These are phyloP conservation scores for Lactarius sp. DNA, from an alignment of 768 basidiomycete species.

Conservation along the genomic window DNA sequence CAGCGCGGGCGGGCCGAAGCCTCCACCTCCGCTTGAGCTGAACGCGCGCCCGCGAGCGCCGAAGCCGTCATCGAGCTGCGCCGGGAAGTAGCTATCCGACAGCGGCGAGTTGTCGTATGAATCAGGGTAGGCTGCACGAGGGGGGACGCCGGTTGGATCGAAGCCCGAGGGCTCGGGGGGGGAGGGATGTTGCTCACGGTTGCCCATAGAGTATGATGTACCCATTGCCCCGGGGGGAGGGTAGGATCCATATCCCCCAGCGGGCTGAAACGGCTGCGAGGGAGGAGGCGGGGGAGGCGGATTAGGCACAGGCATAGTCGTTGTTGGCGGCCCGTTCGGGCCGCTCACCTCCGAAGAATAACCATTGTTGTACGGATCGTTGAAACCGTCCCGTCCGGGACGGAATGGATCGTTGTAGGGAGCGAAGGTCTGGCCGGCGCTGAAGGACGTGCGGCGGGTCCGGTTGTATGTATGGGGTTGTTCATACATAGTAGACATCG, in stretches of 20 bases:
- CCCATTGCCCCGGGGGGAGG: conserved; percentile 15
- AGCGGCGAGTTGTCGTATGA: conserved; percentile 25
- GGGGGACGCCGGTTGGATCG: conserved; percentile 10
- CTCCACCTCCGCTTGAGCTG: conserved; percentile 16
- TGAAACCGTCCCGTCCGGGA: conserved; percentile 4
- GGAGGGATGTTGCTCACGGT: conserved; percentile 18
- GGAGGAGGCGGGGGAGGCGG: neutral
- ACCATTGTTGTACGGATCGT: conserved; percentile 4
- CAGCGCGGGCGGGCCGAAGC: conserved; percentile 17
- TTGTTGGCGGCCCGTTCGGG: neutral
- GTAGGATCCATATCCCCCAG: neutral
- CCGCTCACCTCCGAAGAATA: conserved; percentile 24
- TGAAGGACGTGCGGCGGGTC: conserved; percentile 12
- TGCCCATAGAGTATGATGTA: conserved; percentile 8
- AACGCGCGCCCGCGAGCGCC: conserved; percentile 14
- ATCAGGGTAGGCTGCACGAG: conserved; percentile 8
- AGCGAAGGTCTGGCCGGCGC: neutral
- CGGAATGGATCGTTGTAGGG: conserved; percentile 18
- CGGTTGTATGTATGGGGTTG: neutral
- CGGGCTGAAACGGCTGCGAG: conserved; percentile 7
- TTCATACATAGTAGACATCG: conserved; percentile 17
- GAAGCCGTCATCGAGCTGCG: conserved; percentile 13
- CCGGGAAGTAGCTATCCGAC: conserved; percentile 16
- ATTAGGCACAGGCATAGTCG: conserved; percentile 4
- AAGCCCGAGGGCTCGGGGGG: conserved; percentile 2